Evolutionary conservation across 352 stramenopile species (phyloP).

Genomic region (Pythium pectinolyticum): DNA sequence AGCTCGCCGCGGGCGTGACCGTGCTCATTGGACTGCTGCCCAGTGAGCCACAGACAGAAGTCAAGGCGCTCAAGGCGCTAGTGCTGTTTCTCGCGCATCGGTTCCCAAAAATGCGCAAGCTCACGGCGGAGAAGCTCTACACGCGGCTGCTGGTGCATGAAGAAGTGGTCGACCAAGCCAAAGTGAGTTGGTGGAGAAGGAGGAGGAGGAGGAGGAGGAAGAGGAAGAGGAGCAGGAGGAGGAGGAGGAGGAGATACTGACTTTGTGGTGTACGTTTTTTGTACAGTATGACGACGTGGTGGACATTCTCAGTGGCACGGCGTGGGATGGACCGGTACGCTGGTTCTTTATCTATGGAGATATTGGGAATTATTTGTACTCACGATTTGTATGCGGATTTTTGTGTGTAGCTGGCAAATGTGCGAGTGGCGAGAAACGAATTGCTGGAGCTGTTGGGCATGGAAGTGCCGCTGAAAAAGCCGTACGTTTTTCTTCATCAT

Average conservation of each 20-base stretch:
- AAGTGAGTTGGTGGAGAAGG: constrained; percentile 48
- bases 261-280: no score
- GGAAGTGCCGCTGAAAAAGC: constrained; percentile 56
- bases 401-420: constrained; percentile 43
- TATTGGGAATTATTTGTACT: no score
- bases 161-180: constrained; percentile 61
- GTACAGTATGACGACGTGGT: constrained; percentile 65
- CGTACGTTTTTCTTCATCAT: constrained; percentile 42
- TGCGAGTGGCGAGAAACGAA: constrained; percentile 54
- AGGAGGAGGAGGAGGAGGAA: no score
- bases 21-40: constrained; percentile 75
- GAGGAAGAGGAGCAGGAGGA: no score
- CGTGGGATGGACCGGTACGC: constrained; percentile 77
- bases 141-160: constrained; percentile 76
- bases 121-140: constrained; percentile 83
- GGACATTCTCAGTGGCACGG: constrained; percentile 77
- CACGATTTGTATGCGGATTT: no score
- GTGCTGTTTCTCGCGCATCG: constrained; percentile 80
- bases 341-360: background rate
- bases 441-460: constrained; percentile 66
- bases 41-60: constrained; percentile 55
- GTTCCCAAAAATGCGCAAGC: constrained; percentile 84
- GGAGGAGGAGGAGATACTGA: constrained; percentile 7
- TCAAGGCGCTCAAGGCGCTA: constrained; percentile 62
- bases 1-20: constrained; percentile 64